Percentiles rank a stretch among this genome's conserved stretches.
These are phyloP conservation scores for Podosphaera aphanis DNA, from an alignment of 2,329 filamentous ascomycete genomes.

Conservation along the genomic window DNA sequence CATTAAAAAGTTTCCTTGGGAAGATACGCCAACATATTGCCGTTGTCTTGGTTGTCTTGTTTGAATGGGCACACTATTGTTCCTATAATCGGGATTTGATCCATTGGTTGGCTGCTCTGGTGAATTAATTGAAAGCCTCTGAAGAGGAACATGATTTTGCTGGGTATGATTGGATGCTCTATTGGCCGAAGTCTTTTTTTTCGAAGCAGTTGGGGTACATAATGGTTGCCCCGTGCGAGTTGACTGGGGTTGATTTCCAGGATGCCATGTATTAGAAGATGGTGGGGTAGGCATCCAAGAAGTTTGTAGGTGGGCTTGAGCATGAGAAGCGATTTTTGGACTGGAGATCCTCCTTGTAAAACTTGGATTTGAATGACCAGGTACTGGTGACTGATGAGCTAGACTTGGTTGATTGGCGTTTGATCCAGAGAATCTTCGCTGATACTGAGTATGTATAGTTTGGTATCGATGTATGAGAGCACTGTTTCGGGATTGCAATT, in stretches of 20 bases:
- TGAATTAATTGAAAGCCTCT: conserved; percentile 10
- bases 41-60: neutral
- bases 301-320: neutral
- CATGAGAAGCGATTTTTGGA: neutral
- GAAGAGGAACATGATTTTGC: conserved; percentile 8
- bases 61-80: conserved; percentile 2
- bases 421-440: conserved; percentile 3
- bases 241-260: neutral
- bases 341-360: neutral
- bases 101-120: conserved; percentile 8
- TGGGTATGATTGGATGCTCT: neutral
- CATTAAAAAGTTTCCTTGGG: neutral
- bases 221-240: neutral
- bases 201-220: neutral
- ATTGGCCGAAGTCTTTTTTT: neutral
- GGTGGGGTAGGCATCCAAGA: conserved; percentile 3
- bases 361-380: neutral
- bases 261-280: neutral
- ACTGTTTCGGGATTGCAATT: conserved; percentile 10
- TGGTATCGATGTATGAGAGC: conserved; percentile 8
- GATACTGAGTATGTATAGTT: conserved; percentile 3
- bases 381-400: neutral
- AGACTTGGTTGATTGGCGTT: neutral
- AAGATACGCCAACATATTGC: neutral
- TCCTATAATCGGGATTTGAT: conserved; percentile 2